These are phyloP conservation scores for Aureobasidium melanogenum DNA, from an alignment of 2,329 filamentous ascomycete genomes.

Conservation along the genomic window DNA sequence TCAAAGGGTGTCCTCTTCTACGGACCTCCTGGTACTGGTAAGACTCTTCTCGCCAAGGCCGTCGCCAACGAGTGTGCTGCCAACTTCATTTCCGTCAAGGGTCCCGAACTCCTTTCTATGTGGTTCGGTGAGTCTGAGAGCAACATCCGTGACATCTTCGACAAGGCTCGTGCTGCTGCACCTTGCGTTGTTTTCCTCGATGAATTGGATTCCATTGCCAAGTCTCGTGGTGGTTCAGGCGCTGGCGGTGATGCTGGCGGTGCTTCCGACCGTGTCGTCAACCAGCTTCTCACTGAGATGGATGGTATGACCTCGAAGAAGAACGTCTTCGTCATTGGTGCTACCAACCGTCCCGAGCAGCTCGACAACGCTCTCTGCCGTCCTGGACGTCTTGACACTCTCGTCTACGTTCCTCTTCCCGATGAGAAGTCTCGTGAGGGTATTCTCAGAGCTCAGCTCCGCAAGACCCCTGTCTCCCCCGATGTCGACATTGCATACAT, in stretches of 20 bases:
- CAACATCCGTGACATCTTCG: slow-evolving; percentile 99
- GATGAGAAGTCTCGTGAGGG: slow-evolving; percentile 81
- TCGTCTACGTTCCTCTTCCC: slow-evolving; percentile 95
- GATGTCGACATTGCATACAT: slow-evolving; percentile 90
- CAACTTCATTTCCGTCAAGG: slow-evolving; percentile 99
- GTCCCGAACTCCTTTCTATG: slow-evolving; percentile 96
- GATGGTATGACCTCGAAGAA: slow-evolving; percentile 99
- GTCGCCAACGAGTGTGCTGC: slow-evolving; percentile 98
- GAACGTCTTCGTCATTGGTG: slow-evolving; percentile 99
- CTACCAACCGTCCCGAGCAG: slow-evolving; percentile 97
- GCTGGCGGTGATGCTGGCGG: slow-evolving; percentile 93
- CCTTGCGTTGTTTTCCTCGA: slow-evolving; percentile 99
- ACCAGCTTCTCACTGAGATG: slow-evolving; percentile 99
- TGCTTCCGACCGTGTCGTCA: slow-evolving; percentile 98
- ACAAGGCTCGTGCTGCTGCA: slow-evolving; percentile 96
- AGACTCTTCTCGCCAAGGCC: slow-evolving; percentile 98
- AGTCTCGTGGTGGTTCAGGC: slow-evolving; percentile 95
- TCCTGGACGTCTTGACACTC: slow-evolving; percentile 95
- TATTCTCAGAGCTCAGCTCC: slow-evolving; percentile 91
- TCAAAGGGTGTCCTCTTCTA: slow-evolving; percentile 99
- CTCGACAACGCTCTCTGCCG: slow-evolving; percentile 96
- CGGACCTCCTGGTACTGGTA: slow-evolving; percentile 98
- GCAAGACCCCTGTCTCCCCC: slow-evolving; percentile 85
- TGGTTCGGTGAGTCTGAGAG: slow-evolving; percentile 99
- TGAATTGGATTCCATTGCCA: slow-evolving; percentile 97